phyloP scores from a whole-genome alignment of 352 stramenopile species.

The Thalassiosira mediterranea region DNA sequence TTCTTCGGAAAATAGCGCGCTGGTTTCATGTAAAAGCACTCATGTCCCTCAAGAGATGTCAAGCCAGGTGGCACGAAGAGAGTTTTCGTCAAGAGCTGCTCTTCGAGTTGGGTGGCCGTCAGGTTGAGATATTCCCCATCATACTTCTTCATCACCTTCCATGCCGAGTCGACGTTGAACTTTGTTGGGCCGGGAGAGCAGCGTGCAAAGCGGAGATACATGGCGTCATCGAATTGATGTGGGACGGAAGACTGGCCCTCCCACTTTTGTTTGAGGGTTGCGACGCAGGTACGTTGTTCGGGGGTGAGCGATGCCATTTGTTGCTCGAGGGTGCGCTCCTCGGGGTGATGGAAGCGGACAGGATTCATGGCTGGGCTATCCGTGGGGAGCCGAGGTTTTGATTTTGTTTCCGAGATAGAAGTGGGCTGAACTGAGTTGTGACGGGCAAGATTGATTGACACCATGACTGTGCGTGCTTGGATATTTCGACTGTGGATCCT shows the following conservation, averaged over 20 bases:
- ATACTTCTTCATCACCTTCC: conserved; percentile 62
- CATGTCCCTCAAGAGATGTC: conserved; percentile 41
- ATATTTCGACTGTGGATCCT: no score
- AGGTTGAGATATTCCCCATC: conserved; percentile 46
- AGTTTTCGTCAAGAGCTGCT: conserved; percentile 52
- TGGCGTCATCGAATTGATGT: conserved; percentile 35
- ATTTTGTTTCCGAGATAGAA: no score
- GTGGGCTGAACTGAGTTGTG: no score
- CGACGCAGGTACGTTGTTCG: conserved; percentile 31
- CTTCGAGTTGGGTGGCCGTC: conserved; percentile 31
- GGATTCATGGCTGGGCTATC: no score
- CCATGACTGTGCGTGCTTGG: no score
- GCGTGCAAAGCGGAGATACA: conserved; percentile 55
- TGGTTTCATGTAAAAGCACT: conserved; percentile 61
- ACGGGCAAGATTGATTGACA: no score
- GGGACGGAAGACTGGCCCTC: background rate
- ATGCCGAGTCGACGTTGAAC: conserved; percentile 43
- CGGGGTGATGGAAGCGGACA: conserved; percentile 31
- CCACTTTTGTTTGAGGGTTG: conserved; percentile 26
- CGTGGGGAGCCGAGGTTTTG: no score
- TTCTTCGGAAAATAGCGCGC: conserved; percentile 55
- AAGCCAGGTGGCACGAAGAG: conserved; percentile 58
- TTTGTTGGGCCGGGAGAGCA: conserved; percentile 49
- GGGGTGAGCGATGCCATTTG: conserved; percentile 33
- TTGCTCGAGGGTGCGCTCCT: conserved; percentile 31